Evolutionary conservation across 192 early-diverging fungal genomes (phyloP).

Genomic region (Lobosporangium transversale): DNA sequence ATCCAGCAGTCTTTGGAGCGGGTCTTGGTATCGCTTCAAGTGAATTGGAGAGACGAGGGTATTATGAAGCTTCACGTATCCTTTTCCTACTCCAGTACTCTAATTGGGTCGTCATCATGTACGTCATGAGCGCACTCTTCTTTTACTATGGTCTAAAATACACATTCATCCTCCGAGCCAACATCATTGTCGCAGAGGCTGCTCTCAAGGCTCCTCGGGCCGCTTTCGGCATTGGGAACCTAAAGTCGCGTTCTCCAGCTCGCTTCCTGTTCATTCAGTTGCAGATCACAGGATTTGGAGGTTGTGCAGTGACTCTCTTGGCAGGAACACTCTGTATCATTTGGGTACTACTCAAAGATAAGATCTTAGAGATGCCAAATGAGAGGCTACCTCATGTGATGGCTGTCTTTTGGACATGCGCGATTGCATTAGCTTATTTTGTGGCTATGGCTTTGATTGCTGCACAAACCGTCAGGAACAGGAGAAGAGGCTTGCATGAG

Average conservation of each 20-base stretch:
- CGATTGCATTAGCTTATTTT: constrained; percentile 35
- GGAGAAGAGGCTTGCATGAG: constrained; percentile 23
- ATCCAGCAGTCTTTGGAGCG: constrained; percentile 30
- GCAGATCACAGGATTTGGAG: constrained; percentile 47
- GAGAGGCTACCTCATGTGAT: constrained; percentile 19
- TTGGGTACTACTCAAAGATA: constrained; percentile 33
- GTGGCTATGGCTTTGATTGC: constrained; percentile 22
- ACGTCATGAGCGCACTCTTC: constrained; percentile 36
- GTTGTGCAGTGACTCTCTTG: constrained; percentile 28
- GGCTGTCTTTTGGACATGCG: constrained; percentile 42
- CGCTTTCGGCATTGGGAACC: constrained; percentile 42
- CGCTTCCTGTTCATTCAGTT: constrained; percentile 46
- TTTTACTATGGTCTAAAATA: constrained; percentile 53
- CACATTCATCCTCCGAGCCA: constrained; percentile 47
- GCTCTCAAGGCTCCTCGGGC: constrained; percentile 44
- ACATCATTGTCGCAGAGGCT: constrained; percentile 49
- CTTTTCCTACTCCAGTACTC: constrained; percentile 35
- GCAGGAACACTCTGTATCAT: constrained; percentile 33
- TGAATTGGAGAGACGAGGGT: constrained; percentile 19
- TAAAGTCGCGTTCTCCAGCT: constrained; percentile 41
- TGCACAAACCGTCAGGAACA: constrained; percentile 34
- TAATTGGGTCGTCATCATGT: constrained; percentile 47
- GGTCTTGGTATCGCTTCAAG: constrained; percentile 31
- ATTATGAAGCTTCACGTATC: constrained; percentile 11
- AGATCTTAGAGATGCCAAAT: constrained; percentile 21